A percentile compares a stretch with the other conserved stretches of the same genome.
These are phyloP conservation scores for Hyphopichia burtonii DNA, from an alignment of 1,139 yeast genomes.

Conservation along the genomic window DNA sequence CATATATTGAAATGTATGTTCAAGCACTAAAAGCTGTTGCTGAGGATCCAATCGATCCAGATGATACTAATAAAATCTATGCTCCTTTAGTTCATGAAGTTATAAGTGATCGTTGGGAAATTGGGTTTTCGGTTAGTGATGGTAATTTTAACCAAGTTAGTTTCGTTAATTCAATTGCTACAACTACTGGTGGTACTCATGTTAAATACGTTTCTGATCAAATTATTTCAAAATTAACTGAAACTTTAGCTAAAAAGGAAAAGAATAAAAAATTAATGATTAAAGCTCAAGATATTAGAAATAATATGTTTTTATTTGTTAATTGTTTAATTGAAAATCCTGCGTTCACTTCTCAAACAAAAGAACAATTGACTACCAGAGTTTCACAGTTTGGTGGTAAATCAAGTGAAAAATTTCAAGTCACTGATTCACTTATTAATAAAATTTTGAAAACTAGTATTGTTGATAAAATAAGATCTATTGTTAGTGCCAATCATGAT, in stretches of 20 bases:
- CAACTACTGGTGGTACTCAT: constrained; percentile 97
- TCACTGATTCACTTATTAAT: constrained; percentile 74
- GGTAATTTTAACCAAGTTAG: constrained; percentile 90
- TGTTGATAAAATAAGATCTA: constrained; percentile 76
- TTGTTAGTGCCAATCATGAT: constrained; percentile 85
- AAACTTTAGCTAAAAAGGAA: constrained; percentile 70
- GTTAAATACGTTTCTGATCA: constrained; percentile 85
- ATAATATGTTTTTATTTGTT: constrained; percentile 85
- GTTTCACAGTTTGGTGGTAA: constrained; percentile 87
- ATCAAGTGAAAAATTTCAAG: constrained; percentile 51
- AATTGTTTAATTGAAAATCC: constrained; percentile 96
- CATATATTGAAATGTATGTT: constrained; percentile 87
- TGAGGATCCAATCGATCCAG: constrained; percentile 25
- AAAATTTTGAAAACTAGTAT: constrained; percentile 75
- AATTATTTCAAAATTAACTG: constrained; percentile 63
- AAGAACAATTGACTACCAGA: constrained; percentile 91
- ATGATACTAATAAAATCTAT: constrained; percentile 27
- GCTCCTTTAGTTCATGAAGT: constrained; percentile 76
- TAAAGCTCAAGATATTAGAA: constrained; percentile 85
- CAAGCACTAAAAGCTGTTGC: constrained; percentile 54
- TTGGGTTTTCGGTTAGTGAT: constrained; percentile 93
- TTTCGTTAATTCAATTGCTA: constrained; percentile 95
- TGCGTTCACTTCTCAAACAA: constrained; percentile 96
- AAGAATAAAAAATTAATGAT: constrained; percentile 72
- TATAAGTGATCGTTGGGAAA: constrained; percentile 79